Evolutionary conservation across 345 rosid genomes (phyloP).

Genomic region (Brassica cretica): DNA sequence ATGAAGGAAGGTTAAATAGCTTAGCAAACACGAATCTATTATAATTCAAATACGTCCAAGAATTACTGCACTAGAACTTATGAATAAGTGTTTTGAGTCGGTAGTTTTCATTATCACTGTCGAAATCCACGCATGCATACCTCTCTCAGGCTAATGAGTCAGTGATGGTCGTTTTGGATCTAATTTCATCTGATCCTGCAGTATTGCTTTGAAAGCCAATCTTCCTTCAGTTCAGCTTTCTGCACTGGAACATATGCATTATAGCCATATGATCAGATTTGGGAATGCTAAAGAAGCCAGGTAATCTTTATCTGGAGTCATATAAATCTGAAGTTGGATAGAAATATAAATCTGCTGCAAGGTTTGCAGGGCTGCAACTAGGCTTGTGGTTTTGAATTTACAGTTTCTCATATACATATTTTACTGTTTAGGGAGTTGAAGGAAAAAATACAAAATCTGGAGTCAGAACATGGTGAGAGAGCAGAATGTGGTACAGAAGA

Average conservation of each 20-base stretch:
- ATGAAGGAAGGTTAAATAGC: conserved; percentile 10
- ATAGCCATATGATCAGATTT: conserved; percentile 94
- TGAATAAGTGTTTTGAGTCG: neutral
- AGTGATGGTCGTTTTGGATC: conserved; percentile 15
- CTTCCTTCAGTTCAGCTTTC: conserved; percentile 67
- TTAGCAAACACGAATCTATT: conserved; percentile 5
- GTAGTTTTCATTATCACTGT: conserved; percentile 3
- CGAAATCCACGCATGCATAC: neutral
- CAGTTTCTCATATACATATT: conserved; percentile 21
- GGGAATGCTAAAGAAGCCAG: conserved; percentile 77
- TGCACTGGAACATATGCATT: conserved; percentile 92
- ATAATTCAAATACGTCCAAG: conserved; percentile 1
- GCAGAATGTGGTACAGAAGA: conserved; percentile 44
- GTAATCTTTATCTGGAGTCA: conserved; percentile 39
- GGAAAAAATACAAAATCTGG: conserved; percentile 57
- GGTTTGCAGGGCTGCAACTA: conserved; percentile 4
- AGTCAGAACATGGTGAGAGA: conserved; percentile 42
- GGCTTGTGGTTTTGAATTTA: conserved; percentile 14
- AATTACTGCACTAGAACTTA: neutral
- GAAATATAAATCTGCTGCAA: neutral
- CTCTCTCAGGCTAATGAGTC: conserved; percentile 18
- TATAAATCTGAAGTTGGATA: neutral
- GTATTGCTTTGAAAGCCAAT: conserved; percentile 76
- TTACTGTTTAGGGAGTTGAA: conserved; percentile 63
- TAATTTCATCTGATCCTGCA: conserved; percentile 39